These are phyloP conservation scores for Emmonsiellopsis sp. DNA, from an alignment of 2,329 filamentous ascomycete genomes.

Conservation along the genomic window DNA sequence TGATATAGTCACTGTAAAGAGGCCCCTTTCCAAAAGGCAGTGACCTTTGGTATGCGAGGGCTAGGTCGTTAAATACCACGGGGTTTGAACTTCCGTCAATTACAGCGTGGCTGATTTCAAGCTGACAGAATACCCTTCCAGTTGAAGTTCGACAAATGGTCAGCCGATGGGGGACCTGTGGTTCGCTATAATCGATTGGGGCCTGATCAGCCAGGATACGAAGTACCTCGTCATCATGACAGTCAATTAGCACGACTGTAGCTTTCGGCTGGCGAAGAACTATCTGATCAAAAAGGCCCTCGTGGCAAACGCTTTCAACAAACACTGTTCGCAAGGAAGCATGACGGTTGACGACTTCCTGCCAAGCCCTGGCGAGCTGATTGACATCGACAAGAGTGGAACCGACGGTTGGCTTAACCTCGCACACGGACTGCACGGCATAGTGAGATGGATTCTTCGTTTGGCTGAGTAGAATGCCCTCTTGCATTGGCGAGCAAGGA, in stretches of 20 bases:
- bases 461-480: slow-evolving; percentile 12
- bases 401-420: neutral
- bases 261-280: slow-evolving; percentile 1
- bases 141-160: slow-evolving; percentile 25
- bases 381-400: neutral
- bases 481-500: slow-evolving; percentile 24
- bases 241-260: neutral
- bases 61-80: slow-evolving; percentile 31
- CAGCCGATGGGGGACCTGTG: slow-evolving; percentile 27
- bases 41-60: slow-evolving; percentile 26
- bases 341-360: slow-evolving; percentile 6
- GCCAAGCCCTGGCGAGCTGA: slow-evolving; percentile 5
- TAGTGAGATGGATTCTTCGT: slow-evolving; percentile 1
- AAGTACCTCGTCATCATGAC: neutral
- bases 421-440: slow-evolving; percentile 5
- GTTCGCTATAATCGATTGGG: neutral
- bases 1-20: slow-evolving; percentile 28
- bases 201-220: neutral
- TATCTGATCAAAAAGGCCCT: slow-evolving; percentile 8
- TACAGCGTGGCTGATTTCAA: slow-evolving; percentile 39
- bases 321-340: slow-evolving; percentile 14
- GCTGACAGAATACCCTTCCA: slow-evolving; percentile 24
- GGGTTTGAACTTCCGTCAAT: slow-evolving; percentile 37
- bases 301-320: slow-evolving; percentile 19
- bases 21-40: slow-evolving; percentile 22